Conservation (phyloP, 2,329 filamentous ascomycete species). For the Phialemoniopsis sp. region DNA sequence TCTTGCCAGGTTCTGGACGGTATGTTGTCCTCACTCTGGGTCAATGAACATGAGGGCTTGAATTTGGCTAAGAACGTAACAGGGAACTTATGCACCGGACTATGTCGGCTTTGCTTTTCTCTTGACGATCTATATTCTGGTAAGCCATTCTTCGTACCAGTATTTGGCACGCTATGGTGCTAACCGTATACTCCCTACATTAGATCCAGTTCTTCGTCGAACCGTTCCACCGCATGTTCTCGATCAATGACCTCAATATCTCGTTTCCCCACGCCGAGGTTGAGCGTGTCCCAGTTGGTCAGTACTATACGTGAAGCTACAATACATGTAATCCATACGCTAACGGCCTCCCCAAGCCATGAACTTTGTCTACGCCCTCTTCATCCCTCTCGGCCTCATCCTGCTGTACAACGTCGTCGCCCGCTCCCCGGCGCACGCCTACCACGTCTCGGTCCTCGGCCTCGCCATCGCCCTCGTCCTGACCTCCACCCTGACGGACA, state of each 20-base stretch:
- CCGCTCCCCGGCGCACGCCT: slow-evolving; percentile 67
- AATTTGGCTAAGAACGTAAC: slow-evolving; percentile 11
- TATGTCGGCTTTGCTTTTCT: slow-evolving; percentile 76
- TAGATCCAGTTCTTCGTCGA: slow-evolving; percentile 66
- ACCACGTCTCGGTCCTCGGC: slow-evolving; percentile 80
- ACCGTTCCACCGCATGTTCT: slow-evolving; percentile 95
- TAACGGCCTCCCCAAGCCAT: slow-evolving; percentile 38
- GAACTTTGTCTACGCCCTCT: slow-evolving; percentile 76
- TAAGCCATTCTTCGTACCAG: slow-evolving; percentile 28
- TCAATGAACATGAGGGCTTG: slow-evolving; percentile 2
- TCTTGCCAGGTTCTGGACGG: slow-evolving; percentile 43
- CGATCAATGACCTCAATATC: slow-evolving; percentile 77
- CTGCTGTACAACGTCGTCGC: slow-evolving; percentile 59
- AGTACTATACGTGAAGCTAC: slow-evolving; percentile 21
- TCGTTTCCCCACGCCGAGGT: slow-evolving; percentile 80
- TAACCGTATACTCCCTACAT: slow-evolving; percentile 1
- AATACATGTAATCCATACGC: too few species aligned
- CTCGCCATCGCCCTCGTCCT: slow-evolving; percentile 74
- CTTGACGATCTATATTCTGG: slow-evolving; percentile 61
- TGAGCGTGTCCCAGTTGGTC: slow-evolving; percentile 78
- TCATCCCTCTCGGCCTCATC: slow-evolving; percentile 65
- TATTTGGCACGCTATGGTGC: slow-evolving; percentile 13
- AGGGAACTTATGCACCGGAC: slow-evolving; percentile 84
- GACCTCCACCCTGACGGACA: slow-evolving; percentile 79
- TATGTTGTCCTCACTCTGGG: slow-evolving; percentile 17